Evolutionary conservation across 345 rosid genomes (phyloP).

Genomic region (Cardiospermum halicacabum): DNA sequence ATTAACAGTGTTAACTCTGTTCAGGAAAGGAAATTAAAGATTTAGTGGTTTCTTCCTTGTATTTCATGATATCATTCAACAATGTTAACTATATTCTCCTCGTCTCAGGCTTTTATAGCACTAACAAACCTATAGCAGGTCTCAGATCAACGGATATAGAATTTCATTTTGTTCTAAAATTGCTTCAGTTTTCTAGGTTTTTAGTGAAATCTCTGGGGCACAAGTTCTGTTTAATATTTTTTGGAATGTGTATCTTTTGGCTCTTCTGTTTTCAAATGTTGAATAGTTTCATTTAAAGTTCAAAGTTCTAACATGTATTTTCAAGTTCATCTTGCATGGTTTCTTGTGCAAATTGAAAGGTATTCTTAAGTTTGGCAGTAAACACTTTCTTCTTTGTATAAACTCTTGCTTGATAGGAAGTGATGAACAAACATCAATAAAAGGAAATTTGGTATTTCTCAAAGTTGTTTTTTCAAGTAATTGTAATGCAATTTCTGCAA

Average conservation of each 20-base stretch:
- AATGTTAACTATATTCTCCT: neutral
- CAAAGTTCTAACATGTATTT: neutral
- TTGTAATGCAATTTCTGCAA: neutral
- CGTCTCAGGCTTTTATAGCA: neutral
- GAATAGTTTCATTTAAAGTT: neutral
- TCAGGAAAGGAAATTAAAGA: neutral
- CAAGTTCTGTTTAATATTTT: neutral
- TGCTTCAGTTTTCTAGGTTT: neutral
- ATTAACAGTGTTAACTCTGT: neutral
- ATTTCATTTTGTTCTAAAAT: neutral
- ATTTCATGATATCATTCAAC: neutral
- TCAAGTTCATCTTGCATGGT: neutral
- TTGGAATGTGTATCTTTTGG: neutral
- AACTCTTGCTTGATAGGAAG: conserved; percentile 2
- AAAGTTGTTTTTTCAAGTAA: neutral
- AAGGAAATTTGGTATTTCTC: neutral
- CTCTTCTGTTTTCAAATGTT: neutral
- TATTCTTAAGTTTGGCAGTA: neutral
- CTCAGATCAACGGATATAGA: neutral
- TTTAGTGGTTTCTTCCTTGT: neutral
- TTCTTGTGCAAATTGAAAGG: neutral
- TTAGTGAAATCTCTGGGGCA: neutral
- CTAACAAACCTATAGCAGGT: neutral
- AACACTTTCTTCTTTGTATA: neutral
- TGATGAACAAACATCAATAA: neutral